These are phyloP conservation scores for Didymella pomorum DNA, from an alignment of 2,329 filamentous ascomycete species.

Conservation along the genomic window DNA sequence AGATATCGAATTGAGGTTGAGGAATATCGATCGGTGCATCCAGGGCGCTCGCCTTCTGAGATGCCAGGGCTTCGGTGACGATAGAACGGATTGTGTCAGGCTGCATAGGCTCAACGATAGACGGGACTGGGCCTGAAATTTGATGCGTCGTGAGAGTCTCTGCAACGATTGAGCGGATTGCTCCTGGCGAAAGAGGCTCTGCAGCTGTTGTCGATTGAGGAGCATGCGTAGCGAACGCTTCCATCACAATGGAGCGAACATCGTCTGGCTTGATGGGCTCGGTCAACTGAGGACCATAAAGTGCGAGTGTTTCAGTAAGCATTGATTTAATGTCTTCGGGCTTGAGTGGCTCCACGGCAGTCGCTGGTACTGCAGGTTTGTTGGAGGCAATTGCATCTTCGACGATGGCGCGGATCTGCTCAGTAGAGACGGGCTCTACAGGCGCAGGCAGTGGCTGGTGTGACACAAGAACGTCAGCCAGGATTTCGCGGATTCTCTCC, in stretches of 20 bases:
- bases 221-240: slow-evolving; percentile 64
- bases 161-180: slow-evolving; percentile 38
- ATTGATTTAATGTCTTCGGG: slow-evolving; percentile 42
- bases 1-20: slow-evolving; percentile 49
- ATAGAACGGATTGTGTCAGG: slow-evolving; percentile 47
- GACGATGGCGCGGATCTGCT: slow-evolving; percentile 71
- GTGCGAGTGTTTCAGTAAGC: slow-evolving; percentile 33
- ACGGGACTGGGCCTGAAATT: slow-evolving; percentile 26
- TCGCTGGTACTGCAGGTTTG: slow-evolving; percentile 37
- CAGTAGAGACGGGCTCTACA: slow-evolving; percentile 58
- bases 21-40: slow-evolving; percentile 46
- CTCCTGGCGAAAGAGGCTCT: slow-evolving; percentile 36
- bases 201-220: slow-evolving; percentile 20
- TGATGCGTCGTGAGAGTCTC: slow-evolving; percentile 41
- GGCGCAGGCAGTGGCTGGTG: slow-evolving; percentile 47
- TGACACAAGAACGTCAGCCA: slow-evolving; percentile 69
- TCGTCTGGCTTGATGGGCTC: slow-evolving; percentile 53
- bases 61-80: slow-evolving; percentile 45
- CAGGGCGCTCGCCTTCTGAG: slow-evolving; percentile 41
- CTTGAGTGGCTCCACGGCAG: slow-evolving; percentile 32
- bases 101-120: slow-evolving; percentile 38
- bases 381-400: slow-evolving; percentile 69
- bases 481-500: slow-evolving; percentile 73
- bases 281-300: slow-evolving; percentile 35
- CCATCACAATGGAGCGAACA: slow-evolving; percentile 54